Percentiles rank a stretch among this genome's conserved stretches.
Evolutionary conservation across 495 filamentous ascomycete species (phyloP).

Genomic region (Sabuloglossum arenarium): DNA sequence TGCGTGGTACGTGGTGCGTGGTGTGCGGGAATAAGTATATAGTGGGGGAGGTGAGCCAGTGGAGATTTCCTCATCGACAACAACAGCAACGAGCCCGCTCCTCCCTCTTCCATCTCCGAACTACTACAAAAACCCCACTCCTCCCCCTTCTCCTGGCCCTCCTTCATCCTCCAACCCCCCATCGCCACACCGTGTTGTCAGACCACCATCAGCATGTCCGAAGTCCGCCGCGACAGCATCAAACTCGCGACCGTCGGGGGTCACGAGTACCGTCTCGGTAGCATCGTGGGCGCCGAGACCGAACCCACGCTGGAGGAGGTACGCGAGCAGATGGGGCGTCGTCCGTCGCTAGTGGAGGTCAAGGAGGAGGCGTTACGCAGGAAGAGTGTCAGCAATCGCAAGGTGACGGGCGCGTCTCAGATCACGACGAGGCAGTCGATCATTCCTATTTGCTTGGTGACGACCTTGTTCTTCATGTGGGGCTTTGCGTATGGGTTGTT

Average conservation of each 20-base stretch:
- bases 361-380: conserved; percentile 8
- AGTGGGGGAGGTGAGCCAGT: too few relatives aligned
- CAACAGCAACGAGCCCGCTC: too few relatives aligned
- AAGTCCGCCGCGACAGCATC: not conserved
- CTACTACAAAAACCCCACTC: too few relatives aligned
- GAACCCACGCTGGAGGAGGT: conserved; percentile 15
- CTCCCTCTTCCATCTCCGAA: too few relatives aligned
- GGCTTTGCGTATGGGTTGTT: conserved; percentile 29
- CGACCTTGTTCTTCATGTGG: conserved; percentile 20
- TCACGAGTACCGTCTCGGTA: not conserved
- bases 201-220: too few relatives aligned
- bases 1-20: too few relatives aligned
- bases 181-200: too few relatives aligned
- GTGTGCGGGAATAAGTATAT: too few relatives aligned
- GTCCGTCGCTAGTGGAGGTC: conserved; percentile 13
- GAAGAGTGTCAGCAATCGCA: conserved; percentile 13
- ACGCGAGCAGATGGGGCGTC: conserved; percentile 14
- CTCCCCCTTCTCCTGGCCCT: too few relatives aligned
- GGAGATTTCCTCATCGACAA: too few relatives aligned
- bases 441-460: conserved; percentile 15
- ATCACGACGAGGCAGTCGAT: conserved; percentile 16
- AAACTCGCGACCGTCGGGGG: not conserved
- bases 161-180: too few relatives aligned
- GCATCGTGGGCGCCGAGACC: not conserved
- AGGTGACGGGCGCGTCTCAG: conserved; percentile 15